These are phyloP conservation scores for Musa itinerans DNA, from an alignment of 176 grass and related monocot species.

Conservation along the genomic window DNA sequence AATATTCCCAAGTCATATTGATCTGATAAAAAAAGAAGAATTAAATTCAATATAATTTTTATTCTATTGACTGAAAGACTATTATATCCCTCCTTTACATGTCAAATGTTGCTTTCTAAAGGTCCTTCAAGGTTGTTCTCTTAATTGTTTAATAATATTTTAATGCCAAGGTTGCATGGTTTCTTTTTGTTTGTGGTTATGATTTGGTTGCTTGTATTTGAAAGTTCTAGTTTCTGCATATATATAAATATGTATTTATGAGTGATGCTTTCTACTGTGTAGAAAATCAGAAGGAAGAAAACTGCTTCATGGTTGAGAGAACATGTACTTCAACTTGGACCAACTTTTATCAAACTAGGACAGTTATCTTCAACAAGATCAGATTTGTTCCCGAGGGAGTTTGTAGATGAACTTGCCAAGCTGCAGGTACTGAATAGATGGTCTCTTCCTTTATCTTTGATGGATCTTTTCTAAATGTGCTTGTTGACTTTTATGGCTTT, in stretches of 20 bases:
- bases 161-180: not conserved
- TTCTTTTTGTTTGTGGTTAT: not conserved
- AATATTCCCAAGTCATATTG: too few relatives aligned
- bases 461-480: not conserved
- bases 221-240: not conserved
- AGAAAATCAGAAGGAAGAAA: constrained; percentile 67
- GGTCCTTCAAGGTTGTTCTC: too few relatives aligned
- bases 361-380: constrained; percentile 95
- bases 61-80: too few relatives aligned
- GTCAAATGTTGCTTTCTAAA: too few relatives aligned
- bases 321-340: constrained; percentile 85
- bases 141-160: too few relatives aligned
- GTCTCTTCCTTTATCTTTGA: not conserved
- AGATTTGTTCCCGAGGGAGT: constrained; percentile 91
- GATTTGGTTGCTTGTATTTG: not conserved
- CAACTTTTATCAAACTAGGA: constrained; percentile 94
- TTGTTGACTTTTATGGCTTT: not conserved
- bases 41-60: too few relatives aligned
- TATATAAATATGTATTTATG: not conserved
- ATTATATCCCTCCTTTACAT: too few relatives aligned
- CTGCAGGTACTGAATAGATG: constrained; percentile 47
- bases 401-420: constrained; percentile 95
- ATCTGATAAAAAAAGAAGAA: too few relatives aligned
- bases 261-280: constrained; percentile 14
- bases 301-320: constrained; percentile 96